A percentile compares a stretch with the other conserved stretches of the same genome.
phyloP scores from a whole-genome alignment of 768 basidiomycete species.

The Boletus subcaerulescens region DNA sequence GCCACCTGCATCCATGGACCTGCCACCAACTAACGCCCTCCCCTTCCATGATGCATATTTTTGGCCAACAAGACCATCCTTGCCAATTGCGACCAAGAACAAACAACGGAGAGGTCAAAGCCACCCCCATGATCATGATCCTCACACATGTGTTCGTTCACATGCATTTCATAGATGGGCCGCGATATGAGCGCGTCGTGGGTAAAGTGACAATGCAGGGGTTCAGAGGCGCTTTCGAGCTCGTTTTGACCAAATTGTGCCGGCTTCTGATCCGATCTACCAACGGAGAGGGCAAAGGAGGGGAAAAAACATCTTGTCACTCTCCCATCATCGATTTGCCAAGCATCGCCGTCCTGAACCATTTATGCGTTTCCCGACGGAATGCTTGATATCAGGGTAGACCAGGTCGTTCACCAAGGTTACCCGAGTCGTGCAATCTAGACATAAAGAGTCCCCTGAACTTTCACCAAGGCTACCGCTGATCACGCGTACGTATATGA shows the following conservation, averaged over 20 bases:
- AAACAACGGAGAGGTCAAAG: neutral
- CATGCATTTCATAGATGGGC: conserved; percentile 22
- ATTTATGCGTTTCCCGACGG: conserved; percentile 1
- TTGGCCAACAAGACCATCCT: neutral
- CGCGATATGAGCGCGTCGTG: conserved; percentile 23
- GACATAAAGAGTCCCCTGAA: conserved; percentile 8
- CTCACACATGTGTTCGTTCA: neutral
- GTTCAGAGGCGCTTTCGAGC: conserved; percentile 18
- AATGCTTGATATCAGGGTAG: conserved; percentile 4
- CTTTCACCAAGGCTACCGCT: neutral
- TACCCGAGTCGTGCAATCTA: conserved; percentile 1
- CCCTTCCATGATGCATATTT: neutral
- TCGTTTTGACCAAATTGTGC: conserved; percentile 27
- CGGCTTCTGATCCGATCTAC: conserved; percentile 27
- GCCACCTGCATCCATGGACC: too few species aligned
- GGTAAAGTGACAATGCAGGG: conserved; percentile 10
- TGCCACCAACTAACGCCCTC: too few species aligned
- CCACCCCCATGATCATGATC: neutral
- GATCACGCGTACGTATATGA: conserved; percentile 12
- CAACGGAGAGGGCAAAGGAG: too few species aligned
- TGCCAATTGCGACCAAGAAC: neutral
- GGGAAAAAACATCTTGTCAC: too few species aligned
- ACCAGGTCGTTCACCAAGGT: too few species aligned
- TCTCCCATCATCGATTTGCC: too few species aligned
- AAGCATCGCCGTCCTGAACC: neutral